Conservation (phyloP, 1,139 yeast species). For the Casaregolazyma suthepensis region DNA sequence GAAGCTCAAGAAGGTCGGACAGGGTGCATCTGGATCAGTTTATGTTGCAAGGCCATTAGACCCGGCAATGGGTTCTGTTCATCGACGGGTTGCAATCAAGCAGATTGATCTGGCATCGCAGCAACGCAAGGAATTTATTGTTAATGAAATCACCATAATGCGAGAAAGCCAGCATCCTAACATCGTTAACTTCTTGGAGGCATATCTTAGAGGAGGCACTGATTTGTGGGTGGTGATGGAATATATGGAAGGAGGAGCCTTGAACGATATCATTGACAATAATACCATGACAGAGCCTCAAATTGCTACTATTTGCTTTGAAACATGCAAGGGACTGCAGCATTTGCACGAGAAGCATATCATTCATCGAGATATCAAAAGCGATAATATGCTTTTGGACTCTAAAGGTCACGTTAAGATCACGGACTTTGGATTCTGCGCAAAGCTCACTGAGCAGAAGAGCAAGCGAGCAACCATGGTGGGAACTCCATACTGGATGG, state of each 20-base stretch:
- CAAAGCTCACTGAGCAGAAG: slow-evolving; percentile 86
- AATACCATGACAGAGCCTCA: slow-evolving; percentile 73
- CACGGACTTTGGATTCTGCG: slow-evolving; percentile 98
- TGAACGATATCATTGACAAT: slow-evolving; percentile 85
- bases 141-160: slow-evolving; percentile 91
- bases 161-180: slow-evolving; percentile 84
- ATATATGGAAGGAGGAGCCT: slow-evolving; percentile 85
- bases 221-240: slow-evolving; percentile 94
- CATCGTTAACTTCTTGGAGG: slow-evolving; percentile 86
- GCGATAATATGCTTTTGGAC: slow-evolving; percentile 87
- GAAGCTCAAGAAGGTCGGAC: slow-evolving; percentile 95
- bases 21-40: slow-evolving; percentile 97
- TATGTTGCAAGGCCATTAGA: slow-evolving; percentile 70
- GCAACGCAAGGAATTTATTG: slow-evolving; percentile 91
- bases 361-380: slow-evolving; percentile 92
- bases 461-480: slow-evolving; percentile 97
- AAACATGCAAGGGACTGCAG: slow-evolving; percentile 86
- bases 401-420: slow-evolving; percentile 86
- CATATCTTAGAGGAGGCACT: slow-evolving; percentile 51
- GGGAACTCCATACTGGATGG: slow-evolving; percentile 99
- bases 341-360: slow-evolving; percentile 87
- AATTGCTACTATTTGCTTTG: slow-evolving; percentile 84
- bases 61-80: slow-evolving; percentile 25
- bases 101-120: slow-evolving; percentile 92
- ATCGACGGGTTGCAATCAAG: slow-evolving; percentile 64